These are phyloP conservation scores for Scortechinia acanthostroma DNA, from an alignment of 2,329 filamentous ascomycete species.

Conservation along the genomic window DNA sequence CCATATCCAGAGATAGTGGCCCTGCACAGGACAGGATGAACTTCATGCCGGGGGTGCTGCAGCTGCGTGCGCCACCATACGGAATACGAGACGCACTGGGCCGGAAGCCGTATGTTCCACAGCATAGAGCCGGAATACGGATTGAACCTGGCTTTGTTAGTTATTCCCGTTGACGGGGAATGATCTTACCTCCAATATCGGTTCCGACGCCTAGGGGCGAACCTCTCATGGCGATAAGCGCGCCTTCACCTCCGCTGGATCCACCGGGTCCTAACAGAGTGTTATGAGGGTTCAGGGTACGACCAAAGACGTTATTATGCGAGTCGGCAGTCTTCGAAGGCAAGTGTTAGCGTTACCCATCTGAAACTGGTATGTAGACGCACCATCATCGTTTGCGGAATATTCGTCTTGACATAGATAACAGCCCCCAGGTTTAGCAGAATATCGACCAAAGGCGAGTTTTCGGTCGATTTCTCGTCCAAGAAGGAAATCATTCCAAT, in stretches of 20 bases:
- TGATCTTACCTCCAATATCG: no score
- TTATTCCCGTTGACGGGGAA: no score
- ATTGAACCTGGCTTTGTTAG: slow-evolving; percentile 19
- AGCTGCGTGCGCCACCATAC: slow-evolving; percentile 27
- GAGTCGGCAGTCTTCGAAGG: slow-evolving; percentile 25
- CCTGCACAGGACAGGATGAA: slow-evolving; percentile 34
- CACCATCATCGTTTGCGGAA: slow-evolving; percentile 45
- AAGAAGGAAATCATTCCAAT: slow-evolving; percentile 10
- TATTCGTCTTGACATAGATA: slow-evolving; percentile 42
- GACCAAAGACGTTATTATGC: slow-evolving; percentile 29
- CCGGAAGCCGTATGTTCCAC: slow-evolving; percentile 18
- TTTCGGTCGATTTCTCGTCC: slow-evolving; percentile 6
- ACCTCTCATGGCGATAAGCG: slow-evolving; percentile 9
- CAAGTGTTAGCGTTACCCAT: no score
- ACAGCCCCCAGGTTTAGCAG: slow-evolving; percentile 36
- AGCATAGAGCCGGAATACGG: slow-evolving; percentile 17
- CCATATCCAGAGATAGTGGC: no score
- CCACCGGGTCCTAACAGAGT: slow-evolving; percentile 19
- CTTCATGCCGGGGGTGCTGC: slow-evolving; percentile 44
- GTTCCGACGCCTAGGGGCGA: slow-evolving; percentile 10
- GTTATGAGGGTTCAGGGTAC: slow-evolving; percentile 28
- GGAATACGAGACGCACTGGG: slow-evolving; percentile 15
- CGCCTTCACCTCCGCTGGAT: slow-evolving; percentile 20
- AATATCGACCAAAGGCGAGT: slow-evolving; percentile 28
- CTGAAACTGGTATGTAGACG: no score